phyloP scores from a whole-genome alignment of 176 grass and related monocot species.

The Lolium multiflorum region DNA sequence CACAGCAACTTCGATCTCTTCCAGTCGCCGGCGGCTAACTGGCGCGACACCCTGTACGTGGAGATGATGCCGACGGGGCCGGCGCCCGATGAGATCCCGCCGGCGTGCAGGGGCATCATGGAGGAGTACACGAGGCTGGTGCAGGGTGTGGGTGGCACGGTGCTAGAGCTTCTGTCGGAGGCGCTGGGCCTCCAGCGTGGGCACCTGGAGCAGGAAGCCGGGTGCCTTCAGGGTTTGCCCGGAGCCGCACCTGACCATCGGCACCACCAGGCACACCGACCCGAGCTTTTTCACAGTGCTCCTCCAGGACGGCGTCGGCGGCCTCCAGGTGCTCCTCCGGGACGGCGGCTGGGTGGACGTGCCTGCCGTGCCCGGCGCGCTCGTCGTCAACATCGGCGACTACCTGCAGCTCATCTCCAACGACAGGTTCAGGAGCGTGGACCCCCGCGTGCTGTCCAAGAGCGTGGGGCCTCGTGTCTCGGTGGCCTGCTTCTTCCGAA shows the following conservation, averaged over 20 bases:
- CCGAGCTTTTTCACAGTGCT: slow-evolving; percentile 57
- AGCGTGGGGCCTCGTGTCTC: slow-evolving; percentile 9
- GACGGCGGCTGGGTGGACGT: slow-evolving; percentile 3
- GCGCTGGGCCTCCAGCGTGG: slow-evolving; percentile 37
- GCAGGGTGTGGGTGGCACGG: neutral
- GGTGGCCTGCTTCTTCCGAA: neutral
- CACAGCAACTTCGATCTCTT: slow-evolving; percentile 60
- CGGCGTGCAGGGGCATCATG: slow-evolving; percentile 31
- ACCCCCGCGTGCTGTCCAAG: neutral
- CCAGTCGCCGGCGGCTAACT: slow-evolving; percentile 48
- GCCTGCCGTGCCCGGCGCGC: neutral
- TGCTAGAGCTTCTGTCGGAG: slow-evolving; percentile 59
- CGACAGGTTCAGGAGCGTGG: neutral
- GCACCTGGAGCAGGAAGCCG: slow-evolving; percentile 30
- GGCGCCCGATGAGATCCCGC: slow-evolving; percentile 44
- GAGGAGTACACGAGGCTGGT: slow-evolving; percentile 23
- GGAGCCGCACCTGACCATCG: slow-evolving; percentile 52
- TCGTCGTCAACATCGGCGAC: neutral
- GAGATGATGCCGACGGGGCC: slow-evolving; percentile 26
- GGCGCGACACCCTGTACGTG: slow-evolving; percentile 56
- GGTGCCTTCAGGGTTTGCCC: slow-evolving; percentile 55
- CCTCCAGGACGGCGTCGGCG: neutral
- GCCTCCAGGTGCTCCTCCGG: neutral
- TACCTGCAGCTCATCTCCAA: neutral
- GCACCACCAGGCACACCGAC: slow-evolving; percentile 53